phyloP scores from a whole-genome alignment of 305 asterid species.

The Caryopteris hybrid region DNA sequence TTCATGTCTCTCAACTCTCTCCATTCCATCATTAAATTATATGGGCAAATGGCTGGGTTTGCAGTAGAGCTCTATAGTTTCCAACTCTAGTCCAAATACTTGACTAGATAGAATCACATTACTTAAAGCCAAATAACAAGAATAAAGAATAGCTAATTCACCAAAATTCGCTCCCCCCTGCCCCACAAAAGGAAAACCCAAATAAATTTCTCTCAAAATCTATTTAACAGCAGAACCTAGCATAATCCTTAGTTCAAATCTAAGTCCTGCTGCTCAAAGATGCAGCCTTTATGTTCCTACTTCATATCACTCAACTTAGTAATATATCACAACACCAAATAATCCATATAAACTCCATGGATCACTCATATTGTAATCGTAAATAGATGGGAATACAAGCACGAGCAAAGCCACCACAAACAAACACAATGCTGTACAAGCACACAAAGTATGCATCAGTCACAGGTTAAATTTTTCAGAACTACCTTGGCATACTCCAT shows the following conservation, averaged over 20 bases:
- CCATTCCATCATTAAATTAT: neutral
- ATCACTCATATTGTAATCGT: neutral
- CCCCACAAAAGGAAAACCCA: neutral
- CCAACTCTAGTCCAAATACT: neutral
- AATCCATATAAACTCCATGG: neutral
- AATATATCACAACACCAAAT: neutral
- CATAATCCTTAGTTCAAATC: neutral
- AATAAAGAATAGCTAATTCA: neutral
- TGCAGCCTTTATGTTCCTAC: neutral
- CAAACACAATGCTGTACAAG: neutral
- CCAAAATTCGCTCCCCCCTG: neutral
- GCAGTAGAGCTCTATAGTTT: neutral
- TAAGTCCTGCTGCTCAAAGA: neutral
- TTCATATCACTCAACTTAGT: neutral
- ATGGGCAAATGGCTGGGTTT: neutral
- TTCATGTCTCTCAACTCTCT: neutral
- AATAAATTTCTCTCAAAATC: neutral
- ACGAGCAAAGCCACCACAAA: neutral
- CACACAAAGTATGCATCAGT: neutral
- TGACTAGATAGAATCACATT: neutral
- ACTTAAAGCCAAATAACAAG: neutral
- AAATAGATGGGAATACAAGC: neutral
- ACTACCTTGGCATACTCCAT: conserved; percentile 63
- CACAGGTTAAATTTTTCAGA: neutral
- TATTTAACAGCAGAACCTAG: neutral